Percentiles rank a stretch among this genome's conserved stretches.
phyloP scores from a whole-genome alignment of 306 rosid genomes.

The Nissolia schottii region DNA sequence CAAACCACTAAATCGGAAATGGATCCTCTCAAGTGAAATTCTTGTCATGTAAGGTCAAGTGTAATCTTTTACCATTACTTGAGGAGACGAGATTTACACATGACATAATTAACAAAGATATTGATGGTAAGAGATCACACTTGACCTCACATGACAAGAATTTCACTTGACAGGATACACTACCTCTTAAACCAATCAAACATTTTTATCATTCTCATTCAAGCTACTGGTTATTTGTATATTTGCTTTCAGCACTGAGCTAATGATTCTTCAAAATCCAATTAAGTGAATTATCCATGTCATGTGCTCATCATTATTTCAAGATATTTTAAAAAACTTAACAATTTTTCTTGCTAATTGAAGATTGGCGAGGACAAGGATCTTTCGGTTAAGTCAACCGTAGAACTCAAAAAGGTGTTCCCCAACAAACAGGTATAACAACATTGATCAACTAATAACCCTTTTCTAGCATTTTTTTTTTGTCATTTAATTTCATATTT shows the following conservation, averaged over 20 bases:
- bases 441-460: neutral
- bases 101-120: too few relatives aligned
- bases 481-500: neutral
- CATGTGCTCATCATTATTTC: neutral
- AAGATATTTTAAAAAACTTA: neutral
- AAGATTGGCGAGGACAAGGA: conserved; percentile 61
- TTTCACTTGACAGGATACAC: too few relatives aligned
- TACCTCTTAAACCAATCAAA: neutral
- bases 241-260: neutral
- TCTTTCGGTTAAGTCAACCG: conserved; percentile 52
- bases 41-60: too few relatives aligned
- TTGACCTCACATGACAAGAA: too few relatives aligned
- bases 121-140: too few relatives aligned
- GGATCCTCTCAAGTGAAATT: too few relatives aligned
- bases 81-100: too few relatives aligned
- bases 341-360: conserved; percentile 11
- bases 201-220: neutral
- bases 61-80: too few relatives aligned
- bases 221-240: neutral
- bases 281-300: neutral
- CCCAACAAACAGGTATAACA: conserved; percentile 51
- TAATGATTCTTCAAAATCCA: neutral
- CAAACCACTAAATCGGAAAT: too few relatives aligned
- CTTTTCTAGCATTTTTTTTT: neutral
- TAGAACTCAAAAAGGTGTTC: conserved; percentile 62